Base-by-base conservation (phyloP, 2,329 filamentous ascomycete species). In the Aspergillus hortae region DNA sequence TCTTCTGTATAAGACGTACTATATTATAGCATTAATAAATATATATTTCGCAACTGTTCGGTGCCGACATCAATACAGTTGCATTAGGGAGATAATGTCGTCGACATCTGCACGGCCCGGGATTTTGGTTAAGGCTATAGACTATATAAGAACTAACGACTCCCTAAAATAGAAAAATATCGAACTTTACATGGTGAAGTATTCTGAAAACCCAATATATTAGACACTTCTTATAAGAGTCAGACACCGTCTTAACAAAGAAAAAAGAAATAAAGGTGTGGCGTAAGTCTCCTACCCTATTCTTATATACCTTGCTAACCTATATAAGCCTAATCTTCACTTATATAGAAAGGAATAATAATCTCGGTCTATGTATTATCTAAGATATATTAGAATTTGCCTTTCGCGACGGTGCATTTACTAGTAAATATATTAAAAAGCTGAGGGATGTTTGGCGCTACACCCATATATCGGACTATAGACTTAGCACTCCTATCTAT, bases 141-240 rank as follows among this genome's bases (percentile, higher is more conserved):
- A 53, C n/a, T 61, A 63, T 35, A 47, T 57, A 9, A 33, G 46
- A 23, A 43, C 19, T 19, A 58, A 57, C 12, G 53, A 62, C 43
- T 42, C 53, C 0, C 47, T 62, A n/a, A 62, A 61, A 42, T 42
- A 15, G 58, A 59, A 61, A 36, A 56, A 63, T 51, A 59, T 63
- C 44, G 49, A 62, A 15, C 53, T 62, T 12, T 62, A 46, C 46
- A 61, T 62, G 48, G 58, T 62, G 19, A 61, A 61, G 43, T 35
- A 61, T 38, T 57, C 56, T 3, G 54, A 62, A 38, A 17, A 61
- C 54, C 53, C 56, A 10, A 42, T 11, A 42, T 48, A 51, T 52
- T 42, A 61, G 44, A 40, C 55, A 15, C 56, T 62, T 49, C 56
- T 61, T n/a, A 56, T 59, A 42, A 53, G 50, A 46, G 55, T 50